Evolutionary conservation across 1,139 yeast species (phyloP).

Genomic region (Meyerozyma carpophila): DNA sequence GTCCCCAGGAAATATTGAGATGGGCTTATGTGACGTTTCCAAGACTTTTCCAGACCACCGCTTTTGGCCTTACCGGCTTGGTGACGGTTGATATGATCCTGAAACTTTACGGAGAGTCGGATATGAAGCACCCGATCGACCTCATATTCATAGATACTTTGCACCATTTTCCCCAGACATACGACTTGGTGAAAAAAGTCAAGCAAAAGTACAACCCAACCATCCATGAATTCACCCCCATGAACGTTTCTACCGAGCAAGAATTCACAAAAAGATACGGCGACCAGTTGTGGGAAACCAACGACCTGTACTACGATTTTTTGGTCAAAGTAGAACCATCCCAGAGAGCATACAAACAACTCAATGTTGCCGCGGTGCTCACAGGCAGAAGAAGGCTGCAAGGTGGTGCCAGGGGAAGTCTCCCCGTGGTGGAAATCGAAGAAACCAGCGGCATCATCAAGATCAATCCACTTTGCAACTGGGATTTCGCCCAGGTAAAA

Average conservation of each 20-base stretch:
- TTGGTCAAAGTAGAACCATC: constrained; percentile 92
- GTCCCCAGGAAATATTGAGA: constrained; percentile 68
- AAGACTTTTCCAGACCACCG: constrained; percentile 81
- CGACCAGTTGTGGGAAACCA: constrained; percentile 73
- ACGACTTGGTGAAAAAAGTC: constrained; percentile 62
- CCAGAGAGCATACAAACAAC: constrained; percentile 71
- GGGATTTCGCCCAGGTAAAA: constrained; percentile 74
- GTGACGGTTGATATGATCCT: constrained; percentile 82
- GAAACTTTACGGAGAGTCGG: constrained; percentile 31
- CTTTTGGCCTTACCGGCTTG: constrained; percentile 89
- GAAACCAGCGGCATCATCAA: constrained; percentile 65
- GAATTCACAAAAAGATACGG: constrained; percentile 72
- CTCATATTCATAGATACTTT: constrained; percentile 85
- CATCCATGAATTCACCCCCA: constrained; percentile 64
- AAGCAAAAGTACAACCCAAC: constrained; percentile 47
- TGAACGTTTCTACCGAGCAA: constrained; percentile 46
- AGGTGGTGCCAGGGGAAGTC: constrained; percentile 75
- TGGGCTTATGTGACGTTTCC: constrained; percentile 88
- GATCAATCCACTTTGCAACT: constrained; percentile 82
- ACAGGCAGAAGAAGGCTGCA: constrained; percentile 92
- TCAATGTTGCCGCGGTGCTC: constrained; percentile 73
- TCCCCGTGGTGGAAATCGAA: constrained; percentile 76
- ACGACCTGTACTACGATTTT: constrained; percentile 79
- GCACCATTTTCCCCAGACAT: constrained; percentile 90
- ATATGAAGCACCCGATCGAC: constrained; percentile 48